phyloP scores from a whole-genome alignment of 805 yeast species.

The Kockiozyma suomiensis region DNA sequence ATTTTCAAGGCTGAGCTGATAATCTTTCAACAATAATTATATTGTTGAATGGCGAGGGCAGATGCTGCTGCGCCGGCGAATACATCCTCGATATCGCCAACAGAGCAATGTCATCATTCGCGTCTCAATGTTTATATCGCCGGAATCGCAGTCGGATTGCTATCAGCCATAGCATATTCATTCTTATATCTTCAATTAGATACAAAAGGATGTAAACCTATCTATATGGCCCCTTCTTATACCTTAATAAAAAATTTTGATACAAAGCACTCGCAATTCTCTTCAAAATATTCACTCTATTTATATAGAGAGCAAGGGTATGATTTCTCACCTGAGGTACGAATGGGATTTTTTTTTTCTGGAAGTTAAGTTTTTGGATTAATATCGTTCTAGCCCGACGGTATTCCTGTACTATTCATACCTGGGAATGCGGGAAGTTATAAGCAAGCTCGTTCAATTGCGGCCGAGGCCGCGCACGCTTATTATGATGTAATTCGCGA shows the following conservation, averaged over 20 bases:
- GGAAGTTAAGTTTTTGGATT: no score
- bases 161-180: constrained; percentile 12
- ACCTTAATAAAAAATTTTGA: constrained; percentile 76
- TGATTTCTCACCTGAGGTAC: constrained; percentile 32
- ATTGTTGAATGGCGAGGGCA: constrained; percentile 17
- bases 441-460: constrained; percentile 88
- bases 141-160: background rate
- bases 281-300: constrained; percentile 80
- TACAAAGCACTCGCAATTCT: constrained; percentile 64
- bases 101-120: background rate
- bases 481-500: constrained; percentile 47
- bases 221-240: constrained; percentile 83
- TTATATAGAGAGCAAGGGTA: constrained; percentile 78
- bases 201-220: constrained; percentile 56
- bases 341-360: background rate
- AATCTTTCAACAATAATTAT: background rate
- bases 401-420: constrained; percentile 87
- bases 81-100: background rate
- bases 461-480: constrained; percentile 70
- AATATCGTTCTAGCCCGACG: constrained; percentile 53
- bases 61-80: constrained; percentile 1
- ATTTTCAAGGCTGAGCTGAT: no score
- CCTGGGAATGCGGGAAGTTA: constrained; percentile 98
- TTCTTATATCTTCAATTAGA: constrained; percentile 23
- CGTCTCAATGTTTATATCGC: background rate